Evolutionary conservation across 352 stramenopile genomes (phyloP), one percentile per base, ranked within the genome.

Genomic region (Globisporangium cederbergense): DNA sequence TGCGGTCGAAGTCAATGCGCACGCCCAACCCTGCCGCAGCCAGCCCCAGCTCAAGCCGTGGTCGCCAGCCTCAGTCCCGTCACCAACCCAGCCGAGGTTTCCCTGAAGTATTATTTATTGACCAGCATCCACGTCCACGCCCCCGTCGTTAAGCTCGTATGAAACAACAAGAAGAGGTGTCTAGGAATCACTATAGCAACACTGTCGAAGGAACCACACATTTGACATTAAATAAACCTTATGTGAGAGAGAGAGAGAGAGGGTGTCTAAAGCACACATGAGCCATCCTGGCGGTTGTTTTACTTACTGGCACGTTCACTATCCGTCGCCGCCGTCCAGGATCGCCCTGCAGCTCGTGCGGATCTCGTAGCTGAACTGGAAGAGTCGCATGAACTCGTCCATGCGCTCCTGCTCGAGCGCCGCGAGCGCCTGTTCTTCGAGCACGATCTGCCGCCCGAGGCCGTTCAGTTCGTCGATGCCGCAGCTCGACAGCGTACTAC

Each of bases 401-500:
- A 36, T 34, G 10, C 22, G 49, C 20, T 54, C 49, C 2, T 62
- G 59, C 51, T 72, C 68, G 4, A 77, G 62, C 38, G 57, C 63
- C 18, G 18, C 34, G 38, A 71, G 65, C 20, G 65, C 67, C n/a
- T 69, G 57, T 20, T 54, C 49, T 10, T 54, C 49, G 3, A 52
- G 25, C 22, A 8, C 51, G 46, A 77, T 73, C 58, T 75, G 61
- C 22, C 30, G 62, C 4, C 49, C 65, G 6, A 77, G 32, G 14
- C 55, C 57, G 46, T 60, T 62, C 2, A 63, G 45, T 36, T 71
- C 64, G n/a, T 53, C 43, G 25, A 64, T 54, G 42, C 16, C 25
- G 9, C 13, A 34, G n/a, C 13, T 22, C 7, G 45, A 22, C 4
- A 56, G 51, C 16, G 34, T 25, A 25, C 22, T 28, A 28, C 28